Base-by-base conservation (phyloP, 495 filamentous ascomycete genomes). In the Tuber microsphaerosporum region DNA sequence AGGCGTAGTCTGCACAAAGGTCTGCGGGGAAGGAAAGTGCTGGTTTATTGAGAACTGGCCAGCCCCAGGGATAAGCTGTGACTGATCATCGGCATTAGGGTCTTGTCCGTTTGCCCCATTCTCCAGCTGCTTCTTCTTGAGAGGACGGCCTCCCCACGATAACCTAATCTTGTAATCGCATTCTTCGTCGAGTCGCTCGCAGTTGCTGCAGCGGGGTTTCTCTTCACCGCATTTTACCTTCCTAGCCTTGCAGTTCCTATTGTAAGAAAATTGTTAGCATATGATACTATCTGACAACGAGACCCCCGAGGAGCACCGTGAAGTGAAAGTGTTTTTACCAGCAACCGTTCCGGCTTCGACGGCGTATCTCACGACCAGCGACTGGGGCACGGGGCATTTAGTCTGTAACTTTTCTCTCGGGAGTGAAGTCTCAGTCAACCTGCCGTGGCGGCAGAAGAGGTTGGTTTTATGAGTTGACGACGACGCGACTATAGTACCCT, bases 211-310 rank as follows among this genome's bases (percentile, higher is more conserved):
- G 81, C 84, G 84, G 16, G 93, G 93, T 80, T 92, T 92, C 81
- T 92, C 90, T 82, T 96, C 93, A 31, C 91, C 93, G 82, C 93
- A 95, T 86, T 97, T 95, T 77, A 95, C 90, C 83, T 94, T 97
- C 72, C 92, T 88, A 73, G 89, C 88, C 84, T 96, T 96, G 85
- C 93, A 96, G 34, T 91, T 91, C 91, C 92, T 93, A 71, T 71
- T 74, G 44, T 70, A 68, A 79, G 77, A 65, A 76, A 61, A 71
- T 72, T 39, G 71, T 78, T 74, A 75, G 34, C 56, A 82, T 74
- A 72, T 45, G 70, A 65, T 65, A 5, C 48, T 69, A 73, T n/a
- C 42, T 72, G 37, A 79, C 56, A 19, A n/a, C 43, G 14, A 69
- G 73, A 69, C 73, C 68, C 39, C 43, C 51, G 26, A 31, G 71